Evolutionary conservation across 2,329 filamentous ascomycete species (phyloP), one percentile per base, ranked within the genome.

Genomic region (Lanzia echinophila): DNA sequence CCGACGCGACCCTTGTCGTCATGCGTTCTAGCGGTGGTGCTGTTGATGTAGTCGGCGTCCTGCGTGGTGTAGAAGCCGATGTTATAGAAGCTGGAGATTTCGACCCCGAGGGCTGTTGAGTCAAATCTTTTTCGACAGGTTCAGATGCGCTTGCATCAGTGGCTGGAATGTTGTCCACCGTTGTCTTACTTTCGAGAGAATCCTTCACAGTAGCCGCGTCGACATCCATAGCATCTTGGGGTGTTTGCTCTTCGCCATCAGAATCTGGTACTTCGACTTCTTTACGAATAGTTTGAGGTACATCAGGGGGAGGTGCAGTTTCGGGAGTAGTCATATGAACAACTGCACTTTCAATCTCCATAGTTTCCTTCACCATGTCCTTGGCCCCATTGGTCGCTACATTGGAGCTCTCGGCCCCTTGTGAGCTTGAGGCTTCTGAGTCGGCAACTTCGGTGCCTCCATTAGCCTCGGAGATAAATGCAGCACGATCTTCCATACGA

Each of bases 1-100:
- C 86, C 10, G 86, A 87, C 3, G 83, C 82, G 20, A 87, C 82
- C 61, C 85, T 73, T 1, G 84, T 88, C 11, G 83, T 85, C 72
- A 86, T 86, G 31, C 83, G 77, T 61, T 79, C 77, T 4, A 70
- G 63, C 42, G 70, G 66, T 28, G 73, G 63, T 34, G 28, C 36
- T 10, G 44, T 7, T 31, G 70, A 53, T 15, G 56, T 53, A 31
- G 70, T 53, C 19, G 64, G 47, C n/a, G 63, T 60, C 38, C 57
- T 56, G 8, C 63, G 60, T 38, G 60, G 58, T 13, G 56, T 61
- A n/a, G 62, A 51, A 33, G 50, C 42, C 28, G 53, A 31, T 19
- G 63, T 53, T 33, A 55, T 58, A 8, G 53, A 48, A 42, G 59
- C 55, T 13, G 58, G 46, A 33, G 53, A 57, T 44, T 59, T 62